A percentile compares a stretch with the other conserved stretches of the same genome.
These are phyloP conservation scores for Stephanodiscus triporus DNA, from an alignment of 108 stramenopile species.

Conservation along the genomic window DNA sequence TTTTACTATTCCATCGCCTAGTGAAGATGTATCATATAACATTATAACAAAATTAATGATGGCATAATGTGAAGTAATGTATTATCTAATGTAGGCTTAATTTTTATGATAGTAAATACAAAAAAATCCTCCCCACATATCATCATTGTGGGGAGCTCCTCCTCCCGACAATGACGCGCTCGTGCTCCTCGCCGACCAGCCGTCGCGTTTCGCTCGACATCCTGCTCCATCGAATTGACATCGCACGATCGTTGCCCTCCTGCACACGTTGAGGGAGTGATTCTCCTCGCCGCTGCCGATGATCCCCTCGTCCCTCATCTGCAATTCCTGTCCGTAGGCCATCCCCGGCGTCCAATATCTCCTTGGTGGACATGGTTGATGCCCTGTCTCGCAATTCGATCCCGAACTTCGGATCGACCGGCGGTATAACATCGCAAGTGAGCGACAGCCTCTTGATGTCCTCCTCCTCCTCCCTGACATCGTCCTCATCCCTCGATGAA, in stretches of 20 bases:
- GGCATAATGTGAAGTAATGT: too few relatives aligned
- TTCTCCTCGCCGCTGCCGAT: conserved; percentile 16
- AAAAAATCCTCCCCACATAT: too few relatives aligned
- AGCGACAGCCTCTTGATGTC: conserved; percentile 42
- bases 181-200: conserved; percentile 39
- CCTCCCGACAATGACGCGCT: conserved; percentile 7
- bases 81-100: too few relatives aligned
- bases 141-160: too few relatives aligned
- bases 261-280: conserved; percentile 46
- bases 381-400: conserved; percentile 57
- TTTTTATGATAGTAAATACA: too few relatives aligned
- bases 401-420: conserved; percentile 76
- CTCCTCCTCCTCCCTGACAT: conserved; percentile 57
- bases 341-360: conserved; percentile 71
- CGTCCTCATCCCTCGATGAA: conserved; percentile 47
- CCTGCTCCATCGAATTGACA: conserved; percentile 51
- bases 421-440: conserved; percentile 74
- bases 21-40: too few relatives aligned
- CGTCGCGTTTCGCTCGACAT: conserved; percentile 29
- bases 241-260: conserved; percentile 47
- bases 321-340: conserved; percentile 36
- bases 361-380: conserved; percentile 51
- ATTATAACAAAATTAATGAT: too few relatives aligned
- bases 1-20: too few relatives aligned
- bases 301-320: conserved; percentile 18